Evolutionary conservation across 805 yeast species (phyloP).

Genomic region (Scheffersomyces amazonensis): DNA sequence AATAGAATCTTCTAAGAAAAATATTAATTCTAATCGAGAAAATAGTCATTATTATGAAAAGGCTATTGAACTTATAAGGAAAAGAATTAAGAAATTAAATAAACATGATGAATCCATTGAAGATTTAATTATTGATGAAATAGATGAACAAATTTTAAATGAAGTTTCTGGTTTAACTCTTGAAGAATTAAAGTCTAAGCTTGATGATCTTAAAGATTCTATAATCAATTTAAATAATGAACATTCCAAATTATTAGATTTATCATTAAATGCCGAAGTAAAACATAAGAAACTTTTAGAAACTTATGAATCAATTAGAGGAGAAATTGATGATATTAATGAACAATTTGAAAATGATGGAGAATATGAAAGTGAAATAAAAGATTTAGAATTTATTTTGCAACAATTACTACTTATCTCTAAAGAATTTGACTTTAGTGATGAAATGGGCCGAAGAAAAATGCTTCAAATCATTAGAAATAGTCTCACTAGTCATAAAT

Average conservation of each 20-base stretch:
- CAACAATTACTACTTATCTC: slow-evolving; percentile 70
- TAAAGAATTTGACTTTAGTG: slow-evolving; percentile 76
- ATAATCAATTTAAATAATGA: background rate
- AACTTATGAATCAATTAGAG: slow-evolving; percentile 9
- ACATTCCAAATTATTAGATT: background rate
- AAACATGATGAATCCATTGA: background rate
- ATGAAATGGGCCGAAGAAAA: slow-evolving; percentile 84
- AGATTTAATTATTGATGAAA: slow-evolving; percentile 14
- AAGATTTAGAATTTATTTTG: slow-evolving; percentile 68
- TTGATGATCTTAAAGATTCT: background rate
- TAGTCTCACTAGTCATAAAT: slow-evolving; percentile 54
- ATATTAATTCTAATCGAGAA: background rate
- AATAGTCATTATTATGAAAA: background rate
- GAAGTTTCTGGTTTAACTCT: slow-evolving; percentile 1
- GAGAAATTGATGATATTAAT: slow-evolving; percentile 9
- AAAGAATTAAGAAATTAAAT: background rate
- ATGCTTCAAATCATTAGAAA: slow-evolving; percentile 52
- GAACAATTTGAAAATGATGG: slow-evolving; percentile 9
- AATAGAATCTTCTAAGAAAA: slow-evolving; percentile 8
- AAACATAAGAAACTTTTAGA: slow-evolving; percentile 6
- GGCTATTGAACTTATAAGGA: slow-evolving; percentile 2
- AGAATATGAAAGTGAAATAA: slow-evolving; percentile 28
- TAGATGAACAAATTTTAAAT: slow-evolving; percentile 12
- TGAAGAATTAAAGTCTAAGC: slow-evolving; percentile 8
- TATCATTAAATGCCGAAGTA: background rate